Percentiles rank a stretch among this genome's conserved stretches.
phyloP scores from a whole-genome alignment of 1,284 basidiomycete species.

The Leucoagaricus sp. region DNA sequence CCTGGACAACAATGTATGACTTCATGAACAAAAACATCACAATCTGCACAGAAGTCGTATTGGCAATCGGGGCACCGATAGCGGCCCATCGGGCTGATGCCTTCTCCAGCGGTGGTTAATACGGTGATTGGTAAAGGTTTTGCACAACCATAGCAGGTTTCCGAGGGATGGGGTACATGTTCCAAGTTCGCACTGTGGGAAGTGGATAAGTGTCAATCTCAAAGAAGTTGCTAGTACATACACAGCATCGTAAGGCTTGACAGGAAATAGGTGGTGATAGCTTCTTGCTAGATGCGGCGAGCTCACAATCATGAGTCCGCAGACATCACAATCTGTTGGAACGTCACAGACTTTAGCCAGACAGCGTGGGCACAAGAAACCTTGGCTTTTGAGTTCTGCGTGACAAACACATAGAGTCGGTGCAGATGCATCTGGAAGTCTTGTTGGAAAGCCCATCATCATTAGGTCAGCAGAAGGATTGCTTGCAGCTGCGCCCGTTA shows the following conservation, averaged over 20 bases:
- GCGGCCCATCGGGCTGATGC: constrained; percentile 76
- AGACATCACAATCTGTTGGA: constrained; percentile 97
- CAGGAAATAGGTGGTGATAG: constrained; percentile 93
- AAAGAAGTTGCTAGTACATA: constrained; percentile 44
- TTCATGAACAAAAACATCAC: constrained; percentile 76
- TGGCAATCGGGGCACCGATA: constrained; percentile 69
- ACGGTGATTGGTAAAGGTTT: constrained; percentile 52
- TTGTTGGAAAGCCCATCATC: constrained; percentile 98
- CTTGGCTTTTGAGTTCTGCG: constrained; percentile 84
- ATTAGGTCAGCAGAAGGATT: constrained; percentile 87
- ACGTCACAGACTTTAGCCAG: constrained; percentile 94
- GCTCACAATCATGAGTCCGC: constrained; percentile 96
- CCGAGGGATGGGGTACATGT: constrained; percentile 33
- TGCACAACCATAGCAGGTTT: constrained; percentile 73
- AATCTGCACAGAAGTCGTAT: constrained; percentile 68
- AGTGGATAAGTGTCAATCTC: constrained; percentile 7
- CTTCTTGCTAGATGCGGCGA: constrained; percentile 96
- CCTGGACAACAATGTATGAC: constrained; percentile 75
- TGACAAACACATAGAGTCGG: constrained; percentile 93
- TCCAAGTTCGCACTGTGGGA: constrained; percentile 26
- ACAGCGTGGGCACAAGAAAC: constrained; percentile 95
- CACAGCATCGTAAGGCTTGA: constrained; percentile 80
- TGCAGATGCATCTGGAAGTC: constrained; percentile 81
- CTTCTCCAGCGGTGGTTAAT: constrained; percentile 49
- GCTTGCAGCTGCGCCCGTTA: constrained; percentile 40